phyloP scores from a whole-genome alignment of 495 filamentous ascomycete genomes.

The Penicillium desertorum region DNA sequence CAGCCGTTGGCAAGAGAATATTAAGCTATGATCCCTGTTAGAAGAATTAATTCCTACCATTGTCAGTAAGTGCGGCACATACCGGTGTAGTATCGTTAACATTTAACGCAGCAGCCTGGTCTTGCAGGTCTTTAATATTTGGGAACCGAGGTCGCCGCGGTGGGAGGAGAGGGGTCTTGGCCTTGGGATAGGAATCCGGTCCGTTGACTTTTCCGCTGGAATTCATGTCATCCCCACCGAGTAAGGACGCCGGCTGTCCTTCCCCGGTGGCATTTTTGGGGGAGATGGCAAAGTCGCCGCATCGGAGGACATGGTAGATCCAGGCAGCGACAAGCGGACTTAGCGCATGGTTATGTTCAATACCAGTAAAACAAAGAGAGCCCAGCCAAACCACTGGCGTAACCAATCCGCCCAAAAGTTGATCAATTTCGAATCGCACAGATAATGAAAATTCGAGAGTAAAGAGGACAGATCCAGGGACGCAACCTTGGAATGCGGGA shows the following conservation, averaged over 20 bases:
- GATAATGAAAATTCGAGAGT: constrained; percentile 16
- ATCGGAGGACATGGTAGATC: constrained; percentile 46
- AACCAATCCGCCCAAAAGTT: not conserved
- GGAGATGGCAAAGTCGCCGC: constrained; percentile 45
- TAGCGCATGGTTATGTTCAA: constrained; percentile 31
- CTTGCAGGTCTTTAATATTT: constrained; percentile 74
- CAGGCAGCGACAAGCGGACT: constrained; percentile 19
- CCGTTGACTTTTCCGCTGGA: constrained; percentile 30
- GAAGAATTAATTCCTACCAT: constrained; percentile 17
- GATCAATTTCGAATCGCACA: constrained; percentile 12
- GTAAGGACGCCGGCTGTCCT: constrained; percentile 31
- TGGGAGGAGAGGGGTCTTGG: constrained; percentile 12
- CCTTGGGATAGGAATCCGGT: constrained; percentile 30
- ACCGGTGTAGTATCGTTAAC: constrained; percentile 47
- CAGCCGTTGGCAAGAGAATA: constrained; percentile 35
- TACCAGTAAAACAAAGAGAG: not conserved
- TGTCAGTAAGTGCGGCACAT: constrained; percentile 18
- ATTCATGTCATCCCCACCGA: constrained; percentile 34
- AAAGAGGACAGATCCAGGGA: constrained; percentile 24
- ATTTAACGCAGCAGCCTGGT: constrained; percentile 42
- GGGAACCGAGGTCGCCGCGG: constrained; percentile 48
- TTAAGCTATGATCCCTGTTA: constrained; percentile 35
- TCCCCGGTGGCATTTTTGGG: constrained; percentile 40
- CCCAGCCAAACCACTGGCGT: not conserved
- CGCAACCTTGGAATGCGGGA: constrained; percentile 14